phyloP scores from a whole-genome alignment of 257 asterid genomes.

The Penstemon newberryi region DNA sequence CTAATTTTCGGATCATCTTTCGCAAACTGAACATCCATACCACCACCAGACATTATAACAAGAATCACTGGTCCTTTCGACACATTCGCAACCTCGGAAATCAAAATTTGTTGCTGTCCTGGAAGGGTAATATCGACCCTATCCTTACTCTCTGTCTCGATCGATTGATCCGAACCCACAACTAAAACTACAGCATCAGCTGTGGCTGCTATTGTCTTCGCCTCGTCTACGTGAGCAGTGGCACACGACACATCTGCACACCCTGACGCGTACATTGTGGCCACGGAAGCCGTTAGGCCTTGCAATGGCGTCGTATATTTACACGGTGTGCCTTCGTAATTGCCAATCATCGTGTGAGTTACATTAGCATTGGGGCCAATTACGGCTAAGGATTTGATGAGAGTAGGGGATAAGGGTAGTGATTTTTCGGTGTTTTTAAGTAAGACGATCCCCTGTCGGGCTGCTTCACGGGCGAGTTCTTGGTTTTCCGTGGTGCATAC shows the following conservation, averaged over 20 bases:
- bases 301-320: slow-evolving; percentile 50
- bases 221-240: slow-evolving; percentile 41
- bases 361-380: slow-evolving; percentile 65
- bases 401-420: slow-evolving; percentile 47
- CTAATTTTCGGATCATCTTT: slow-evolving; percentile 53
- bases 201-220: slow-evolving; percentile 48
- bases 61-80: slow-evolving; percentile 65
- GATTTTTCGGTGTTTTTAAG: slow-evolving; percentile 55
- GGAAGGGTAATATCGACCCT: slow-evolving; percentile 58
- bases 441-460: slow-evolving; percentile 66
- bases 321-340: slow-evolving; percentile 65
- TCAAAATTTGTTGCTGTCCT: slow-evolving; percentile 50
- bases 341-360: slow-evolving; percentile 60
- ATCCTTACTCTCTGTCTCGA: slow-evolving; percentile 51
- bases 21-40: slow-evolving; percentile 63
- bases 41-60: slow-evolving; percentile 73
- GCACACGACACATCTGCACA: slow-evolving; percentile 45
- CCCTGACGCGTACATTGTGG: slow-evolving; percentile 46
- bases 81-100: slow-evolving; percentile 54
- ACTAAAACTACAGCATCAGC: slow-evolving; percentile 64
- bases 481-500: slow-evolving; percentile 52
- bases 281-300: slow-evolving; percentile 47
- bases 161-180: slow-evolving; percentile 62
- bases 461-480: slow-evolving; percentile 66
- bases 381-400: slow-evolving; percentile 56